Percentiles rank a stretch among this genome's conserved stretches.
Evolutionary conservation across 2,329 filamentous ascomycete species (phyloP).

Genomic region (Colletotrichum euphorbiae): DNA sequence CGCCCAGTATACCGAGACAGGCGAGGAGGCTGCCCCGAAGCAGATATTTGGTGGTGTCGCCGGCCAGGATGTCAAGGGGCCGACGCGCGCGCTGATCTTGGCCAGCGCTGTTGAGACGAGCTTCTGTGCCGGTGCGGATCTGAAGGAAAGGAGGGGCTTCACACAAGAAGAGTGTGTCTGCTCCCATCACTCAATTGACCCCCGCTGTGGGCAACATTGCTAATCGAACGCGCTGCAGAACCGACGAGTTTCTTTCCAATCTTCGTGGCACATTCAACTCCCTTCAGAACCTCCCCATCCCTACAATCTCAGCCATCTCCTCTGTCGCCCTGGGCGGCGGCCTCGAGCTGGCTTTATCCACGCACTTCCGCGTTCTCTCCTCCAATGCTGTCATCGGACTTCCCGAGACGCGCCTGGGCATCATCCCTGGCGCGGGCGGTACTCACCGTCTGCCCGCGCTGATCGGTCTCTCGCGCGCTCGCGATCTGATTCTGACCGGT

Average conservation of each 20-base stretch:
- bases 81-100: constrained; percentile 84
- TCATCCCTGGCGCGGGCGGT: constrained; percentile 94
- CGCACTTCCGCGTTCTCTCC: constrained; percentile 87
- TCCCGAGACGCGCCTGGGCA: constrained; percentile 92
- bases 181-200: not conserved
- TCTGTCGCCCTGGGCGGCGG: constrained; percentile 92
- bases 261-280: constrained; percentile 81
- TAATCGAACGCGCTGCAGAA: constrained; percentile 62
- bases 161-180: constrained; percentile 77
- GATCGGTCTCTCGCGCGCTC: constrained; percentile 83
- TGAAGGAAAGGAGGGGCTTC: constrained; percentile 88
- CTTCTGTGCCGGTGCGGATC: constrained; percentile 94
- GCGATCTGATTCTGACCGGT: constrained; percentile 91
- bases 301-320: constrained; percentile 89
- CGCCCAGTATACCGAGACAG: constrained; percentile 64
- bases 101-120: constrained; percentile 86
- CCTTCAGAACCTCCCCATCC: constrained; percentile 82
- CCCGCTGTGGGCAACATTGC: not conserved
- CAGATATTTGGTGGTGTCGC: constrained; percentile 59
- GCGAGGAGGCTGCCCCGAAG: constrained; percentile 60
- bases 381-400: constrained; percentile 83
- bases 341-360: constrained; percentile 90
- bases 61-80: constrained; percentile 59
- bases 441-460: constrained; percentile 87
- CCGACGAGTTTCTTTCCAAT: constrained; percentile 78